A percentile compares a stretch with the other conserved stretches of the same genome.
Evolutionary conservation across 192 early-diverging fungal genomes (phyloP).

Genomic region (Geosiphon pyriformis): DNA sequence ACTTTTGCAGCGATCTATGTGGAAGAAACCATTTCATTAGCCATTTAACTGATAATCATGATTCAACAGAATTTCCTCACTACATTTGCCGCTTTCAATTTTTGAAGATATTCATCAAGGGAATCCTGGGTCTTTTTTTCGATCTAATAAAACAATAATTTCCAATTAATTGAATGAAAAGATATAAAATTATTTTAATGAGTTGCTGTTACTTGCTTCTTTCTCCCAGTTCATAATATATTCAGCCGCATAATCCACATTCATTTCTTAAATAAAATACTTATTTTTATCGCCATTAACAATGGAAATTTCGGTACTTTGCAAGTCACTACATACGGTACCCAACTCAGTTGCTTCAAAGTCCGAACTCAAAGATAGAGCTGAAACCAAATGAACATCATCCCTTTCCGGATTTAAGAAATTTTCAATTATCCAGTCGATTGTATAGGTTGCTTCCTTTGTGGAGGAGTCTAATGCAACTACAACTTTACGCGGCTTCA

Average conservation of each 20-base stretch:
- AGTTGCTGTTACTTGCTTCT: background rate
- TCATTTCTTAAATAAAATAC: constrained; percentile 9
- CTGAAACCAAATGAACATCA: constrained; percentile 27
- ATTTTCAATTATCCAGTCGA: constrained; percentile 38
- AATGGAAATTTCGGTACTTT: background rate
- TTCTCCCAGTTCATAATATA: constrained; percentile 18
- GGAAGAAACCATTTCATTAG: too few species aligned
- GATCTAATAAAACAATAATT: background rate
- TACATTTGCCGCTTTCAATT: background rate
- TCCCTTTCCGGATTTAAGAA: constrained; percentile 30
- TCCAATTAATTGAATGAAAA: background rate
- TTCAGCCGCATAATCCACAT: constrained; percentile 1
- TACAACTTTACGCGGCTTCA: constrained; percentile 19
- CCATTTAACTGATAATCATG: too few species aligned
- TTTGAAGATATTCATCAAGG: constrained; percentile 3
- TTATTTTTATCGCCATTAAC: background rate
- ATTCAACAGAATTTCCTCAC: background rate
- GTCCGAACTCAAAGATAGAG: constrained; percentile 27
- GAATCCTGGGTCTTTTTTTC: constrained; percentile 5
- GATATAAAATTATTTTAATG: background rate
- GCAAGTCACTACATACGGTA: background rate
- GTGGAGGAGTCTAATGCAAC: constrained; percentile 37
- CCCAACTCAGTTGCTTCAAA: constrained; percentile 26
- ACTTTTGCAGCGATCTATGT: constrained; percentile 13
- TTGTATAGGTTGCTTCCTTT: constrained; percentile 31